These are phyloP conservation scores for Eimeria acervulina DNA, from an alignment of 169 alveolate genomes.

Conservation along the genomic window DNA sequence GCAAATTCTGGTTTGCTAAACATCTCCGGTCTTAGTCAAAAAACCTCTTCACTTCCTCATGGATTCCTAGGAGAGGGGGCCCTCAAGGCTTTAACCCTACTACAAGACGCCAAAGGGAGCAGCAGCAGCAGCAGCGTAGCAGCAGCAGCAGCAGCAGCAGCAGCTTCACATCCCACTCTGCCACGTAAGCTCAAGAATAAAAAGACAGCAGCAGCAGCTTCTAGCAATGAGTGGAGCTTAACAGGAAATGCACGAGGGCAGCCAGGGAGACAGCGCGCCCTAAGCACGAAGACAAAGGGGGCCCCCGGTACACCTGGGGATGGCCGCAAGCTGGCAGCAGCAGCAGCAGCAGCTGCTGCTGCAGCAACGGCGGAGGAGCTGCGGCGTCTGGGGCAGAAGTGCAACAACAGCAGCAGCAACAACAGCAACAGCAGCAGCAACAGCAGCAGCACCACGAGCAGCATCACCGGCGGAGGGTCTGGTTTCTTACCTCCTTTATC, in stretches of 20 bases:
- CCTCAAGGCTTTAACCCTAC: not conserved
- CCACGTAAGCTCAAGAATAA: conserved; percentile 55
- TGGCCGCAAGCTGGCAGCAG: not conserved
- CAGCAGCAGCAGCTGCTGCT: not conserved
- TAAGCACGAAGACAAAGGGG: not conserved
- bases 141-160: conserved; percentile 33
- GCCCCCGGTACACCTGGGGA: not conserved
- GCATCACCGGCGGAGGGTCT: not conserved
- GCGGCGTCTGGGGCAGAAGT: conserved; percentile 7
- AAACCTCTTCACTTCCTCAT: not conserved
- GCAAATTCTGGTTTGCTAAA: not conserved
- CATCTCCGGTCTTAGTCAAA: not conserved
- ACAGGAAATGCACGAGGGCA: not conserved
- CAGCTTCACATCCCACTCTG: not conserved
- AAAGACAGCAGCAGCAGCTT: not conserved
- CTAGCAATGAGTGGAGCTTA: not conserved
- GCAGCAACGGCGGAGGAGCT: not conserved
- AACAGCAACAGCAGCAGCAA: conserved; percentile 2
- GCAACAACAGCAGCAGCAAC: not conserved
- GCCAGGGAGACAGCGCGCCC: not conserved
- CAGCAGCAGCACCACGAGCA: not conserved
- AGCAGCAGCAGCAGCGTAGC: conserved; percentile 11
- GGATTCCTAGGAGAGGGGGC: not conserved
- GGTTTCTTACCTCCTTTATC: not conserved
- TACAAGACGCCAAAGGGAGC: conserved; percentile 16